Conservation (phyloP, 2,329 filamentous ascomycete genomes). For the Diaporthe nobilis region DNA sequence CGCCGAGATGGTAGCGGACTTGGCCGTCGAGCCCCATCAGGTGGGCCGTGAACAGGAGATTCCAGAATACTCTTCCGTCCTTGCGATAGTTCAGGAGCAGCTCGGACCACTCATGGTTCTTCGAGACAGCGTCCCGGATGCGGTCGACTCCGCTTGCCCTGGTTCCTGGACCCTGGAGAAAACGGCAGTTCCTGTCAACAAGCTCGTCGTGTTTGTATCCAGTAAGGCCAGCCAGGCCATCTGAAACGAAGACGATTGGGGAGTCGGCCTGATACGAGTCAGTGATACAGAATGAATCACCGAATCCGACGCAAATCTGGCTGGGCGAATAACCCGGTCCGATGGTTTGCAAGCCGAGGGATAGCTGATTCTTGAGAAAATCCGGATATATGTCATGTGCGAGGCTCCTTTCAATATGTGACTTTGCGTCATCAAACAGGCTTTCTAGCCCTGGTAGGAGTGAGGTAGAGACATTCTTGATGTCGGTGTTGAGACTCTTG, state of each 20-base stretch:
- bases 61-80: conserved; percentile 35
- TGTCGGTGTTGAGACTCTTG: conserved; percentile 27
- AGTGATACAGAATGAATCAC: conserved; percentile 34
- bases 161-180: conserved; percentile 30
- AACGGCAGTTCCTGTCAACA: conserved; percentile 23
- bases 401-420: conserved; percentile 24
- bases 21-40: conserved; percentile 12
- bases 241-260: conserved; percentile 34
- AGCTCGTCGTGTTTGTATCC: conserved; percentile 28
- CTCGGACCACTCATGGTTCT: conserved; percentile 32
- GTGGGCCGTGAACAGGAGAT: conserved; percentile 31
- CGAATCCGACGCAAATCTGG: conserved; percentile 31
- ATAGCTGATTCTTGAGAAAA: conserved; percentile 37
- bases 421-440: conserved; percentile 30
- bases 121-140: conserved; percentile 25
- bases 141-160: conserved; percentile 35
- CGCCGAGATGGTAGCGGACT: conserved; percentile 31
- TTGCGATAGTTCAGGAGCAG: conserved; percentile 34
- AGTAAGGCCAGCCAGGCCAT: conserved; percentile 21
- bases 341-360: conserved; percentile 34
- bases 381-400: conserved; percentile 35
- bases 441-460: conserved; percentile 27
- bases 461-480: conserved; percentile 23
- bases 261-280: not conserved
- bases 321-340: conserved; percentile 32